Conservation (phyloP, 1,284 basidiomycete genomes). For the Vanrija humicola region DNA sequence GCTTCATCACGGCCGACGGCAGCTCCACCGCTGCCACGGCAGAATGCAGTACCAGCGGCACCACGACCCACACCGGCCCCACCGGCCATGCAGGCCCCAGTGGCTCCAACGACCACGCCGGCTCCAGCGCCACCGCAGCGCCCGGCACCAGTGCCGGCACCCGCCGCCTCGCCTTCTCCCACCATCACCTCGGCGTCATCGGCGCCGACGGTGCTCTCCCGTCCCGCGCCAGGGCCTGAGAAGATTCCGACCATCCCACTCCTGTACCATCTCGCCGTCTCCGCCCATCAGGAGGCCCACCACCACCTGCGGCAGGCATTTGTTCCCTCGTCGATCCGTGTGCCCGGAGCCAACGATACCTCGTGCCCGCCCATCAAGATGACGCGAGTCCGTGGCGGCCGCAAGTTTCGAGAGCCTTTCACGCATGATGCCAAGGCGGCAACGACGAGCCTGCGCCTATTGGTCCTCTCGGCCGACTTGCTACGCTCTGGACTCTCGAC, state of each 20-base stretch:
- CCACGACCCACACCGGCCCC: no score
- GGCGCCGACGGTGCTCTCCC: no score
- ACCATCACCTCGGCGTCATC: no score
- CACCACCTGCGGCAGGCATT: conserved; percentile 38
- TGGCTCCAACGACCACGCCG: no score
- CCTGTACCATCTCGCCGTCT: conserved; percentile 33
- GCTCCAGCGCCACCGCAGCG: no score
- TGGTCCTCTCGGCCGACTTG: conserved; percentile 33
- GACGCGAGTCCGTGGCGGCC: not conserved
- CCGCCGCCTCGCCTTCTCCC: no score
- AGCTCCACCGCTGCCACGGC: no score
- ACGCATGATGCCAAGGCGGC: conserved; percentile 25
- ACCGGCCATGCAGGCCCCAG: no score
- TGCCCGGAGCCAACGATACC: not conserved
- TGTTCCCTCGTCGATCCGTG: conserved; percentile 19
- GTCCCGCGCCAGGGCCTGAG: no score
- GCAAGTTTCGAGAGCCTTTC: not conserved
- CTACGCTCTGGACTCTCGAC: conserved; percentile 21
- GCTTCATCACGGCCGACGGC: no score
- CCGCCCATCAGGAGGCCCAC: conserved; percentile 28
- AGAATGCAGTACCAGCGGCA: no score
- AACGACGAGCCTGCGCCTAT: conserved; percentile 25
- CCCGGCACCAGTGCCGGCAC: no score
- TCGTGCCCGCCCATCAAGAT: conserved; percentile 6
- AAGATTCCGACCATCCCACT: conserved; percentile 9